A percentile compares a stretch with the other conserved stretches of the same genome.
Evolutionary conservation across 495 filamentous ascomycete genomes (phyloP).

Genomic region (Staphylotrichum longicolle): DNA sequence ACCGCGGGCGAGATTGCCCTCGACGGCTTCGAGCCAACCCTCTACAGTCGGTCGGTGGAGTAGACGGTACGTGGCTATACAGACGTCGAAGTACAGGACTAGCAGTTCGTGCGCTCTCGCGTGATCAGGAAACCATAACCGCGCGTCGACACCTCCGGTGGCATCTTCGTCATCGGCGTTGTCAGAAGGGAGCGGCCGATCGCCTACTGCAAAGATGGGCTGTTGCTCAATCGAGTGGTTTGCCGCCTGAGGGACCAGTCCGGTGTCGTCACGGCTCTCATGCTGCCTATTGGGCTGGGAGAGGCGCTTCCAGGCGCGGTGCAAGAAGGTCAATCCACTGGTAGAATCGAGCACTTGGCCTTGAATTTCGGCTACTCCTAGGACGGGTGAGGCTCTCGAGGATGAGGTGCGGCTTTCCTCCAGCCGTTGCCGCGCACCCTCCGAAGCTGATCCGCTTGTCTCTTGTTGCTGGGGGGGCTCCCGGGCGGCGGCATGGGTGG

Average conservation of each 20-base stretch:
- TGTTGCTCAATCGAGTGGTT: background rate
- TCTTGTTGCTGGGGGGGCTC: background rate
- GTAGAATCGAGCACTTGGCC: conserved; percentile 1
- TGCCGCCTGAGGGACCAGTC: background rate
- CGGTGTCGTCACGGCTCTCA: background rate
- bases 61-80: background rate
- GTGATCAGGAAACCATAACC: background rate
- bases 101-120: conserved; percentile 2
- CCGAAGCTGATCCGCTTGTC: background rate
- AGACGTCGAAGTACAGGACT: background rate
- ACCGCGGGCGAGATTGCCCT: background rate
- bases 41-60: background rate
- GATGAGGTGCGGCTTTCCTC: background rate
- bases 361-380: background rate
- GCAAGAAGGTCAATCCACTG: background rate
- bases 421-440: background rate
- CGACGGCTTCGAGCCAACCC: background rate
- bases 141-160: background rate
- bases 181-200: conserved; percentile 3
- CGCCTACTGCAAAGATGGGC: background rate
- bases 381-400: background rate
- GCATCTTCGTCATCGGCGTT: background rate
- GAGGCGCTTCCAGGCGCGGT: conserved; percentile 7
- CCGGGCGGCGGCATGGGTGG: background rate
- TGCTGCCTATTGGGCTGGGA: background rate